Evolutionary conservation across 1,139 yeast genomes (phyloP), one percentile per base, ranked within the genome.

Genomic region (Eremothecium coryli): DNA sequence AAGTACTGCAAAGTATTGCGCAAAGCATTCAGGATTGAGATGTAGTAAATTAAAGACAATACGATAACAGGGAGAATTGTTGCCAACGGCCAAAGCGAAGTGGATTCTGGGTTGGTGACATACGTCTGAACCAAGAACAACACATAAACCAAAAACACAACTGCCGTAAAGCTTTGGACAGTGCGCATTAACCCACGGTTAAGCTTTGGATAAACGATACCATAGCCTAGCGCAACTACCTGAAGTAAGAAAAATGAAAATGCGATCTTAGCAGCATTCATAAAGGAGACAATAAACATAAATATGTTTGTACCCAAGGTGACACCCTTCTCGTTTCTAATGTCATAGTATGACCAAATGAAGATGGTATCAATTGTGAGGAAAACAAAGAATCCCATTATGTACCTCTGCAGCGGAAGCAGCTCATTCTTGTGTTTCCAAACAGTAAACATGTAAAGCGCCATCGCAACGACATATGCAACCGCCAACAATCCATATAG

Each of bases 271-370:
- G 76, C 73, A 2, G 95, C 75, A 54, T 85, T 84, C 56, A 88
- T 64, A 18, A 85, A 55, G 2, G 96, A 79, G 33, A 88, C 70
- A 52, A 88, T 72, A 6, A 74, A 74, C 71, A 85, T 71, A 60
- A 85, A 85, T 35, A 76, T 76, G 39, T 73, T 71, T 36, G 82
- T 76, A 31, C 84, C 88, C 1, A 74, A 72, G 23, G 72, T 68
- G 28, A 58, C 49, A 23, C 79, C 76, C 41, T 62, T 62, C 43
- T 75, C 71, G 61, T 93, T 93, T 48, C 77, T 75, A 46, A 82
- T 70, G 52, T 85, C 95, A 57, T 82, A 90, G 58, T 84, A 82
- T 4, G 93, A 86, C 95, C 96, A 88, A 29, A 85, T 79, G 33
- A 85, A 74, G 38, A 86, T 72, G 48, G 90, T 82, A 56, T 90